phyloP scores from a whole-genome alignment of 306 rosid species.

The Prunus dulcis region DNA sequence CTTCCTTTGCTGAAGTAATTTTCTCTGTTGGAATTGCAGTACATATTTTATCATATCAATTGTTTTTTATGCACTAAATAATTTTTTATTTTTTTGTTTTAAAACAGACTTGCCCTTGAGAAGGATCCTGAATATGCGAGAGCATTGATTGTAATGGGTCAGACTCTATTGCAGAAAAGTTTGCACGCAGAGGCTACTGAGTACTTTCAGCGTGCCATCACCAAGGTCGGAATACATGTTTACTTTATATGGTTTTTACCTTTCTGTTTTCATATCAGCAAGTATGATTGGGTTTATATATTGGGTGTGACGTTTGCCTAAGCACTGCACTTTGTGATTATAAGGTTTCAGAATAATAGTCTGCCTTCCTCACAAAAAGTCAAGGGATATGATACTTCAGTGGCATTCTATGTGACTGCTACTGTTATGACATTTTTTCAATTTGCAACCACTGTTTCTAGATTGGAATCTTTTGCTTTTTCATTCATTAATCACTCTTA shows the following conservation, averaged over 20 bases:
- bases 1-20: slow-evolving; percentile 70
- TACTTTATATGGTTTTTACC: slow-evolving; percentile 1
- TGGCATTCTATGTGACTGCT: neutral
- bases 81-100: slow-evolving; percentile 21
- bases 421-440: neutral
- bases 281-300: neutral
- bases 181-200: slow-evolving; percentile 53
- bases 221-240: slow-evolving; percentile 46
- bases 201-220: slow-evolving; percentile 67
- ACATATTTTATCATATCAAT: neutral
- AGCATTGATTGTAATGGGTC: slow-evolving; percentile 83
- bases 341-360: neutral
- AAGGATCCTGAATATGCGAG: slow-evolving; percentile 75
- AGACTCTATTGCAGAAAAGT: slow-evolving; percentile 61
- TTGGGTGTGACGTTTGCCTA: neutral
- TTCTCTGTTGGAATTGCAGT: slow-evolving; percentile 7
- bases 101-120: slow-evolving; percentile 65
- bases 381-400: neutral
- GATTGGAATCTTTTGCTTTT: slow-evolving; percentile 1
- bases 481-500: slow-evolving; percentile 15
- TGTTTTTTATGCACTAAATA: slow-evolving; percentile 7
- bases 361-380: neutral
- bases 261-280: slow-evolving; percentile 1
- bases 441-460: slow-evolving; percentile 10
- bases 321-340: neutral